Base-by-base conservation (phyloP, 78 protist genomes). In the Dictyostelium firmibasis region DNA sequence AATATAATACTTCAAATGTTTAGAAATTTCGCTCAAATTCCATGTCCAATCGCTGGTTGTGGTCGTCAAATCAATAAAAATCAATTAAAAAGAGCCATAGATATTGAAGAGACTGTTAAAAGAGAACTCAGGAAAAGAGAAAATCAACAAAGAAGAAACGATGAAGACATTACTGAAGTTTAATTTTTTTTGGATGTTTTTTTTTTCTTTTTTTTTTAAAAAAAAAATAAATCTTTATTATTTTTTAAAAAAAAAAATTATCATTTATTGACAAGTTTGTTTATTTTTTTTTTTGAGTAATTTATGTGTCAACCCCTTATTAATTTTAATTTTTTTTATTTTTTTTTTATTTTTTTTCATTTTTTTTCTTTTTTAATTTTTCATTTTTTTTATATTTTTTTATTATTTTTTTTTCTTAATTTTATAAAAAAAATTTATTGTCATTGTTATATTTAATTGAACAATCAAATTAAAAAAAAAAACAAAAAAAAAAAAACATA, bases 21-120 rank as follows among this genome's bases (percentile, higher is more conserved):
- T 36, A 87, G 36, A 27, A 60, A 29, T 14, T 10, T 8, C 1
- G 7, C 10, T 1, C 13, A 13, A 25, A 29, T 79, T 6, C 23
- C 44, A 16, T 87, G 93, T 62, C 93, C 93, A 23, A 69, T 78
- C 0, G 64, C 75, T 8, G 93, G 93, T 79, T 87, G 93, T 75
- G 41, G 27, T 64, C 31, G 81, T 4, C 31, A 23, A 62, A 23
- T 76, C 16, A 23, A 11, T 1, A 18, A 29, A 35, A 2, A 2
- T 25, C 25, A 38, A 16, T 64, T 78, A 9, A 85, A 87, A 9
- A 33, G 78, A 44, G 31, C 35, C 0, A 20, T 33, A 25, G 85
- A n/a, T 23, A 14, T 41, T 8, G 93, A 78, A 16, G 78, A 57
- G 5, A 36, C 47, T 20, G 72, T 87, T 27, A 78, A 60, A 41